Conservation (phyloP, 179 eudicot genomes). For the Silene coronaria region DNA sequence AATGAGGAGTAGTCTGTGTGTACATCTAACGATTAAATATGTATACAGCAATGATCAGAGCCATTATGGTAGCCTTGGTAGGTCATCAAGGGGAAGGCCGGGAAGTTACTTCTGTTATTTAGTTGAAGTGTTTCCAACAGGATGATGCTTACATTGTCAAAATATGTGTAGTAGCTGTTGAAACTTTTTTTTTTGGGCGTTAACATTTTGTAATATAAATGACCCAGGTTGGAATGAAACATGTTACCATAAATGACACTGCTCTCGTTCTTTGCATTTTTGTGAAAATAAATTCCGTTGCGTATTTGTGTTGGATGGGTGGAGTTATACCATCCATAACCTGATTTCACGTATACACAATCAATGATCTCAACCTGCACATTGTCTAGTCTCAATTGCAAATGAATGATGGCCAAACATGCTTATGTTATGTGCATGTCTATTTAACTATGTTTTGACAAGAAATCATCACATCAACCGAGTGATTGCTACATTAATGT, state of each 20-base stretch:
- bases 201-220: neutral
- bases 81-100: conserved; percentile 5
- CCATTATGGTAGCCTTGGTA: neutral
- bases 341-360: neutral
- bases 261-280: neutral
- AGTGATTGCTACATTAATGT: neutral
- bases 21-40: neutral
- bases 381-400: neutral
- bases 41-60: neutral
- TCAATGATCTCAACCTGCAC: conserved; percentile 3
- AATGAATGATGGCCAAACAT: neutral
- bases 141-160: neutral
- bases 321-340: neutral
- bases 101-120: conserved; percentile 11
- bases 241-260: neutral
- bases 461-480: neutral
- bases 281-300: neutral
- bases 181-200: neutral
- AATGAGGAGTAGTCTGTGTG: neutral
- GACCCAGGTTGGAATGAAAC: neutral
- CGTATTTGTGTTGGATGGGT: conserved; percentile 6
- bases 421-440: conserved; percentile 2
- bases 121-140: conserved; percentile 3
- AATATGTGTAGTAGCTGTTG: neutral
- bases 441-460: neutral